These are phyloP conservation scores for Brassica napus DNA, from an alignment of 345 rosid species.

Conservation along the genomic window Da-Ae NC_063449.1:21137501-21138000, in stretches of 20 bases:
- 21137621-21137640: too few relatives aligned
- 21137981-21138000: slow-evolving; percentile 55
- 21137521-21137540: too few relatives aligned
- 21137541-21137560: too few relatives aligned
- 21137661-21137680: too few relatives aligned
- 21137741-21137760: slow-evolving; percentile 80
- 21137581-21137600: too few relatives aligned
- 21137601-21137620: too few relatives aligned
- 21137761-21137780: slow-evolving; percentile 65
- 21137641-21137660: too few relatives aligned
- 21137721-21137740: too few relatives aligned
- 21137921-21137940: slow-evolving; percentile 85
- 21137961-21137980: slow-evolving; percentile 81
- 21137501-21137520: too few relatives aligned
- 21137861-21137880: neutral
- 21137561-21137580: too few relatives aligned
- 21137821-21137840: neutral
- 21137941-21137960: slow-evolving; percentile 75
- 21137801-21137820: neutral
- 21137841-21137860: neutral
- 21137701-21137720: too few relatives aligned
- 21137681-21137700: too few relatives aligned
- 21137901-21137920: slow-evolving; percentile 88
- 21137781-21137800: slow-evolving; percentile 80
- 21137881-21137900: slow-evolving; percentile 55